These are phyloP conservation scores for Auriculariales sp. DNA, from an alignment of 768 basidiomycete species.

Conservation along the genomic window DNA sequence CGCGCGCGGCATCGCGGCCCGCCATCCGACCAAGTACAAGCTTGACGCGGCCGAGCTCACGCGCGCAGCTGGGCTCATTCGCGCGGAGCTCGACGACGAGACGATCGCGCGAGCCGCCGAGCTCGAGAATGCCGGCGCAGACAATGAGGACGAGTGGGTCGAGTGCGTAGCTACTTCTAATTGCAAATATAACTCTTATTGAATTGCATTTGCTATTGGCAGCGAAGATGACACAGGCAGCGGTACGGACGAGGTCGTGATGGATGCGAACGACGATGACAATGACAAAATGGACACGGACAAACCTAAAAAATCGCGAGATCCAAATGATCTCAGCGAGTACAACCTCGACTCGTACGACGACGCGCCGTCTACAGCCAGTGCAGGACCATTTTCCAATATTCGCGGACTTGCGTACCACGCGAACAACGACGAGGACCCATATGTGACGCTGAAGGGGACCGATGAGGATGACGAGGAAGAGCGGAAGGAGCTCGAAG, in stretches of 20 bases:
- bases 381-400: slow-evolving; percentile 75
- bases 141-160: slow-evolving; percentile 56
- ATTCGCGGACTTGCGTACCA: slow-evolving; percentile 92
- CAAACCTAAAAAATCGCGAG: slow-evolving; percentile 23
- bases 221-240: neutral
- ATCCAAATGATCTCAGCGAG: slow-evolving; percentile 68
- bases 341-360: slow-evolving; percentile 93
- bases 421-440: slow-evolving; percentile 83
- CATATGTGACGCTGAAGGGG: slow-evolving; percentile 92
- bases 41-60: slow-evolving; percentile 83
- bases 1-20: slow-evolving; percentile 57
- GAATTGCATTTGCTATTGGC: slow-evolving; percentile 1
- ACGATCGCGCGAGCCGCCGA: slow-evolving; percentile 69
- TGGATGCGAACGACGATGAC: slow-evolving; percentile 32
- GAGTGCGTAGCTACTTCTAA: slow-evolving; percentile 48
- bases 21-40: slow-evolving; percentile 73
- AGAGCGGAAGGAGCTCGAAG: slow-evolving; percentile 83
- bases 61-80: slow-evolving; percentile 75
- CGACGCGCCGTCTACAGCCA: slow-evolving; percentile 40
- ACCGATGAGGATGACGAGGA: slow-evolving; percentile 43
- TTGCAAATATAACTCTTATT: neutral
- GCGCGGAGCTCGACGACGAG: slow-evolving; percentile 83
- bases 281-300: slow-evolving; percentile 14
- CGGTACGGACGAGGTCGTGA: slow-evolving; percentile 40
- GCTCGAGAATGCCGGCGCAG: slow-evolving; percentile 27